phyloP scores from a whole-genome alignment of 1,284 basidiomycete species.

The Microstroma glucosiphilum region DNA sequence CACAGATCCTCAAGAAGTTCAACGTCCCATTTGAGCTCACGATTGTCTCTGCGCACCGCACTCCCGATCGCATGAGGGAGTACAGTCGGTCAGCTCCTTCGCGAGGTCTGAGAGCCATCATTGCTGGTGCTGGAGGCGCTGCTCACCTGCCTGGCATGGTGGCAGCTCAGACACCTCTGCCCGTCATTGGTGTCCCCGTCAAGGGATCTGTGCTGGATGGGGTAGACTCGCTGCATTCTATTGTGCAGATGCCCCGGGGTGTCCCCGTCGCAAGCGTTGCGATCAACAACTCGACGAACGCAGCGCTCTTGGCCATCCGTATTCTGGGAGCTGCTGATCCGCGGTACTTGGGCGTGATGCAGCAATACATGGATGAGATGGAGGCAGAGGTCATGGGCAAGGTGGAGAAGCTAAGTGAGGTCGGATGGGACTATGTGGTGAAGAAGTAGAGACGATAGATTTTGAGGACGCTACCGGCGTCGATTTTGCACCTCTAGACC shows the following conservation, averaged over 20 bases:
- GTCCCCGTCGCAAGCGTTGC: slow-evolving; percentile 96
- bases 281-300: slow-evolving; percentile 93
- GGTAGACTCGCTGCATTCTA: slow-evolving; percentile 90
- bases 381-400: slow-evolving; percentile 80
- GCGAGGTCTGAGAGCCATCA: slow-evolving; percentile 71
- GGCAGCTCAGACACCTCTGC: slow-evolving; percentile 82
- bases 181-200: slow-evolving; percentile 94
- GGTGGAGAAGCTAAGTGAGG: slow-evolving; percentile 66
- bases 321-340: slow-evolving; percentile 72
- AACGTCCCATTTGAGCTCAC: slow-evolving; percentile 84
- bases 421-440: slow-evolving; percentile 69
- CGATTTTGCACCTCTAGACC: too few species aligned
- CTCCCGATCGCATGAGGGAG: slow-evolving; percentile 75
- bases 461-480: too few species aligned
- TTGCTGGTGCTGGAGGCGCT: slow-evolving; percentile 93
- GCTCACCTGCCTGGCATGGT: slow-evolving; percentile 99
- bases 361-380: slow-evolving; percentile 67
- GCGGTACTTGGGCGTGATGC: slow-evolving; percentile 63
- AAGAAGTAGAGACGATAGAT: slow-evolving; percentile 23
- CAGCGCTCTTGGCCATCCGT: slow-evolving; percentile 81
- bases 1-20: slow-evolving; percentile 75
- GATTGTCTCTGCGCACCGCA: slow-evolving; percentile 93
- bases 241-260: slow-evolving; percentile 99
- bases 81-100: slow-evolving; percentile 73
- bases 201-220: slow-evolving; percentile 90